Base-by-base conservation (phyloP, 1,284 basidiomycete genomes). In the Cryptococcus sp. region DNA sequence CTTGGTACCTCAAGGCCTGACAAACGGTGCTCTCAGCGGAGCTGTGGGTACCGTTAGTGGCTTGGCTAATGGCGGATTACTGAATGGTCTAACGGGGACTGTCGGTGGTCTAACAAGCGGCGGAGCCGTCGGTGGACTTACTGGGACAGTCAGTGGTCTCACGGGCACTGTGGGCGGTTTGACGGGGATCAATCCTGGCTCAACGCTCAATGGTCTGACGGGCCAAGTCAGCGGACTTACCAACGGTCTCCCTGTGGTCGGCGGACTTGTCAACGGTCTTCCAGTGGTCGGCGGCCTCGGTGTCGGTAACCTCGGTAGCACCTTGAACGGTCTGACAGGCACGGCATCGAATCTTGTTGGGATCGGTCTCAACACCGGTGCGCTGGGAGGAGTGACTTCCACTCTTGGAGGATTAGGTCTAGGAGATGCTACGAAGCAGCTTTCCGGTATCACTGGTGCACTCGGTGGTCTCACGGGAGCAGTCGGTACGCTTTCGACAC, bases 81-180 rank as follows among this genome's bases (percentile, higher is more conserved):
- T 34, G 8, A 34, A 34, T 34, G 29, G 29, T 34, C 13, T 34
- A 13, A 34, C 29, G 29, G 29, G 29, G 29, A 34, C 29, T 34
- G 29, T 34, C 8, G 29, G 29, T 13, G 26, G 23, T 15, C 25
- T 37, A 29, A 38, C 47, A 17, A 8, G 26, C 15, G 47, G 47
- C 22, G 16, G 20, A 49, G 29, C 29, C 29, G 15, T 34, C 22
- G 15, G 47, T 37, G 47, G 47, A 29, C 29, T 49, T 37, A 38
- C 20, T 10, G 43, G 22, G 2, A 45, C 43, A 6, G 8, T 57
- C 10, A 41, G 50, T 16, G 50, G 50, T 20, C 37, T 57, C 19
- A 51, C 55, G 16, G 40, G 50, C 26, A 51, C 50, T 19, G 19
- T 57, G 6, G 46, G 50, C 20, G 45, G 50, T n/a, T 40, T 58